These are phyloP conservation scores for Bullera alba DNA, from an alignment of 768 basidiomycete species.

Conservation along the genomic window DNA sequence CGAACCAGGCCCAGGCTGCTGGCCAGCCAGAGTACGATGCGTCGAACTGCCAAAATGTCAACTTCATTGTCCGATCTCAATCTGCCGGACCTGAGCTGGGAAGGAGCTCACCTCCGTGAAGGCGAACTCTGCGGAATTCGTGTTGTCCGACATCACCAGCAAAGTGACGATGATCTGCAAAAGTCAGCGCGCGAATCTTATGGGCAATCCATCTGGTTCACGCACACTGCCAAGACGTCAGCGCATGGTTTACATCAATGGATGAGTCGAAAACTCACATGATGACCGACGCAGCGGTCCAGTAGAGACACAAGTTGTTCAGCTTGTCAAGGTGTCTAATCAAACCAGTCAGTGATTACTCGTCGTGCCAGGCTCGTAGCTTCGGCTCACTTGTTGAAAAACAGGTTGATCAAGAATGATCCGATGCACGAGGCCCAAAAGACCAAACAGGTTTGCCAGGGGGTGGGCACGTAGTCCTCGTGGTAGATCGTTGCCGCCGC, in stretches of 20 bases:
- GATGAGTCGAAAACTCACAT: constrained; percentile 43
- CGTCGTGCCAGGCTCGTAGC: constrained; percentile 50
- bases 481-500: constrained; percentile 58
- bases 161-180: constrained; percentile 53
- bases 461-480: constrained; percentile 55
- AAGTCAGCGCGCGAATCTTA: neutral
- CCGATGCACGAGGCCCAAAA: constrained; percentile 55
- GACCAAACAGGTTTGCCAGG: constrained; percentile 58
- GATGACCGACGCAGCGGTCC: constrained; percentile 53
- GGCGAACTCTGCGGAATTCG: constrained; percentile 55
- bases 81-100: neutral
- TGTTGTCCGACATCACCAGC: constrained; percentile 56
- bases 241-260: constrained; percentile 1
- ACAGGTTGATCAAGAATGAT: constrained; percentile 54
- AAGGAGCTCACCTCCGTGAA: constrained; percentile 46
- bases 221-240: neutral
- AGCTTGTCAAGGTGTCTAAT: constrained; percentile 18
- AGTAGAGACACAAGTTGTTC: constrained; percentile 57
- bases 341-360: neutral
- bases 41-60: constrained; percentile 49
- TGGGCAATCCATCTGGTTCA: neutral
- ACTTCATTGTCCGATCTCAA: neutral
- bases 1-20: constrained; percentile 63
- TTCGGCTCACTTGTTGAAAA: constrained; percentile 50
- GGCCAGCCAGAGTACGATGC: constrained; percentile 62